Base-by-base conservation (phyloP, 2,329 filamentous ascomycete genomes). In the Aspergillus quadricinctus region DNA sequence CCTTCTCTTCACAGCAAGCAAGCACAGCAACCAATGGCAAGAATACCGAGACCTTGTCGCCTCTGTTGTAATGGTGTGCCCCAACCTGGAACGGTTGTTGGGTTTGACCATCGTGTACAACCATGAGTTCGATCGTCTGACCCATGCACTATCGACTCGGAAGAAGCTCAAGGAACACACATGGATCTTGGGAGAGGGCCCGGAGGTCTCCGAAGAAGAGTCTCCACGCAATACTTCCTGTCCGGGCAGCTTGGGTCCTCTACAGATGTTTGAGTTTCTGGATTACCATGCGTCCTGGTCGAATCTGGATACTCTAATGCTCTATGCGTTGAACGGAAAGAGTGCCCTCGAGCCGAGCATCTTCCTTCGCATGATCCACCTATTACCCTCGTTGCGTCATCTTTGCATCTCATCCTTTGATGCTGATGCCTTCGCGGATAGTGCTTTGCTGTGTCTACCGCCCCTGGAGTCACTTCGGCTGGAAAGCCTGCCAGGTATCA, bases 51-150 rank as follows among this genome's bases (percentile, higher is more conserved):
- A 83, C 56, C 57, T 80, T 19, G 68, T 84, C 19, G 80, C 81
- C 5, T 83, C 82, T 1, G 72, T 86, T 40, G 80, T 86, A 31
- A 83, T 83, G 78, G 77, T 78, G 2, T 85, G 82, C 62, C 81
- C 83, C 7, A 82, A 81, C 57, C 68, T 86, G 23, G 81, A 85
- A 67, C 75, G 77, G 27, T 68, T 86, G 7, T 66, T 78, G 31
- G 83, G 83, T 5, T 79, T 84, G 55, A 75, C 78, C 50, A 70
- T 80, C n/a, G 75, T 79, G 2, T 83, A 81, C 61, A 74, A 76
- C 41, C 80, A 82, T 56, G 73, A 79, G 35, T 83, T 81, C 58
- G 80, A 84, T 63, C 78, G 81, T 21, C 66, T 83, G 21, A 81
- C 77, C 10, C 76, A 84, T 64, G 81, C 83, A 2, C 65, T 85